Evolutionary conservation across 2,329 filamentous ascomycete genomes (phyloP), one percentile per base, ranked within the genome.

Genomic region (Cercospora sojina): DNA sequence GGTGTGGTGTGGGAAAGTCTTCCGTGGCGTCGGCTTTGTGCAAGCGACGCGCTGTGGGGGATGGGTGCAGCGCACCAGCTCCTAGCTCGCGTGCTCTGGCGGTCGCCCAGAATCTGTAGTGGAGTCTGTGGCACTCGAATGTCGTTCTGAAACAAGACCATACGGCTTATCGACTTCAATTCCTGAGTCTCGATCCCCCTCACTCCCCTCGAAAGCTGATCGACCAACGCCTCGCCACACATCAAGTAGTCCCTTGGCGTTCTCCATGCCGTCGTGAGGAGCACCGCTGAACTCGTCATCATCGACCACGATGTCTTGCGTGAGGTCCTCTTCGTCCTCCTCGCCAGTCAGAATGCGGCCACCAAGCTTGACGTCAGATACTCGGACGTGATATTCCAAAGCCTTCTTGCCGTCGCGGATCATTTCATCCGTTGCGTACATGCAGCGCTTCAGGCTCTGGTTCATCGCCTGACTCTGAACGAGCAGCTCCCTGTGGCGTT

Each of bases 401-500:
- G 95, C 95, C 76, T 92, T 94, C 75, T 89, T 91, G 5, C 91
- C 95, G 72, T 97, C 93, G 58, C 87, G 89, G 77, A 99, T 97
- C 53, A 99, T 85, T 69, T 91, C 89, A 76, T 99, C 94, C 0
- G 93, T 96, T 86, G 92, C 94, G 71, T 89, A 88, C 35, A 97
- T 84, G 77, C 95, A 99, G 57, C 92, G 86, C 78, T 92, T 96
- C 55, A 99, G 85, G 77, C 91, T 96, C 77, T 96, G 91, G 76
- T 97, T 98, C 83, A 98, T 93, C 81, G 93, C 96, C 75, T 97
- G 93, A 71, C 91, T 95, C 77, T 97, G 93, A 43, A 93, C 83
- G 8, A 99, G 86, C 1, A 98, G 83, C 74, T 97, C 90, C 71
- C 93, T 91, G 77, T 99, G 95, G 76, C 93, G 94, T 3, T 89